Conservation (phyloP, 2,329 filamentous ascomycete species). For the Diplodia intermedia region DNA sequence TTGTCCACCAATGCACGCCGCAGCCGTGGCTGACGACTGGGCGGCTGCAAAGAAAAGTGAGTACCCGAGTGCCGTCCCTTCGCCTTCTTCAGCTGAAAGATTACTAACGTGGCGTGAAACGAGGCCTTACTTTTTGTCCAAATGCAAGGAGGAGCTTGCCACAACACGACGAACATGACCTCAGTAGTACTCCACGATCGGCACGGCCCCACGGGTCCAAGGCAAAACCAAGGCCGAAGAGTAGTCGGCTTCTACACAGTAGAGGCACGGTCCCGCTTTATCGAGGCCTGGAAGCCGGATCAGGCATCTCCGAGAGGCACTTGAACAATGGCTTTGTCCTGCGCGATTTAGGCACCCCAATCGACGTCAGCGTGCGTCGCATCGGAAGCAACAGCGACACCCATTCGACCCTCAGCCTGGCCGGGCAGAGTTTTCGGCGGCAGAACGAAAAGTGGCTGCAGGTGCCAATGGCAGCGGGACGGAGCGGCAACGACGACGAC, state of each 20-base stretch:
- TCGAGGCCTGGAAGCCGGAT: conserved; percentile 7
- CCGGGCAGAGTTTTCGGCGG: conserved; percentile 7
- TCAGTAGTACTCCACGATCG: conserved; percentile 3
- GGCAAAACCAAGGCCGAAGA: not conserved
- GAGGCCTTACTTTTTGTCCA: not conserved
- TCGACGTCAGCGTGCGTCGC: conserved; percentile 29
- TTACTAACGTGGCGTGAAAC: not conserved
- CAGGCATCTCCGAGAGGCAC: conserved; percentile 16
- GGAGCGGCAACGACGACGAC: not conserved
- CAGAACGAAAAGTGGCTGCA: conserved; percentile 21
- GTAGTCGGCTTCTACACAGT: not conserved
- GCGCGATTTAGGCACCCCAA: conserved; percentile 20
- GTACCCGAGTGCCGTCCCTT: not conserved
- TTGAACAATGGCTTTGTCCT: conserved; percentile 1
- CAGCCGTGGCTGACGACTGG: not conserved
- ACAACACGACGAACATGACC: not conserved
- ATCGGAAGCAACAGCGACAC: conserved; percentile 22
- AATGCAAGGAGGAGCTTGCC: not conserved
- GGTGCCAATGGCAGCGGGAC: not conserved
- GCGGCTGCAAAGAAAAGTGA: not conserved
- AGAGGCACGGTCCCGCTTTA: conserved; percentile 16
- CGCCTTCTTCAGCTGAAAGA: not conserved
- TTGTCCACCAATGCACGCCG: not conserved
- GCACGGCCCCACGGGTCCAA: not conserved
- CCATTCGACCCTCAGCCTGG: conserved; percentile 15